Base-by-base conservation (phyloP, 1,284 basidiomycete species). In the Sporisorium reilianum region DNA sequence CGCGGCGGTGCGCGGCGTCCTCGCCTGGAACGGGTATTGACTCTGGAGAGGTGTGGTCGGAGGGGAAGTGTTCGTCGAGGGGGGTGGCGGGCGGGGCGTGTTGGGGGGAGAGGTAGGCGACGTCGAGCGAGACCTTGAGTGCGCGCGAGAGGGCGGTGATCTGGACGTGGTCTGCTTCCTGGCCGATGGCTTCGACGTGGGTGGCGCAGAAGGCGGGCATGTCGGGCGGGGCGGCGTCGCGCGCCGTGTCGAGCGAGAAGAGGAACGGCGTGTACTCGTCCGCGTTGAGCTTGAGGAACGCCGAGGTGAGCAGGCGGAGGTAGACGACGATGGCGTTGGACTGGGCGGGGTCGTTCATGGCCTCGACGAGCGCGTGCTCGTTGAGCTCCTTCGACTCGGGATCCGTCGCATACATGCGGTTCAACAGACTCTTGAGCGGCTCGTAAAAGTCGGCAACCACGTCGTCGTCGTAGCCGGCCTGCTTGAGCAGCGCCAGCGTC, bases 141-240 rank as follows among this genome's bases (percentile, higher is more conserved):
- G 67, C 75, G 0, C 61, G 55, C n/a, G 73, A 69, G 28, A 83
- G 60, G 1, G 81, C 79, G 23, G 80, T 79, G 59, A 83, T 81
- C 60, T 81, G 79, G 1, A 83, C 60, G 36, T 83, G 81, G 49
- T 83, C 81, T 0, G 81, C 81, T 59, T 83, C 81, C 45, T 77
- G 80, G 3, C 81, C 80, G 38, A 83, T 74, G 0, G 81, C 77
- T 22, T 83, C 81, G 11, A 83, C 79, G 25, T 81, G 75, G 32
- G 68, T 61, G 25, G 72, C 52, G 56, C 78, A 78, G 61, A 83
- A 83, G 14, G 58, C 52, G 20, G 66, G 53, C 79, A 83, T 83
- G 14, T 67, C 67, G 16, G 72, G 69, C 7, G 77, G 58, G 1
- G 46, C 41, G 2, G 45, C 66, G 23, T 54, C 23, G 16, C 28